Conservation (phyloP, 1,284 basidiomycete genomes). For the Leccinum fallax region DNA sequence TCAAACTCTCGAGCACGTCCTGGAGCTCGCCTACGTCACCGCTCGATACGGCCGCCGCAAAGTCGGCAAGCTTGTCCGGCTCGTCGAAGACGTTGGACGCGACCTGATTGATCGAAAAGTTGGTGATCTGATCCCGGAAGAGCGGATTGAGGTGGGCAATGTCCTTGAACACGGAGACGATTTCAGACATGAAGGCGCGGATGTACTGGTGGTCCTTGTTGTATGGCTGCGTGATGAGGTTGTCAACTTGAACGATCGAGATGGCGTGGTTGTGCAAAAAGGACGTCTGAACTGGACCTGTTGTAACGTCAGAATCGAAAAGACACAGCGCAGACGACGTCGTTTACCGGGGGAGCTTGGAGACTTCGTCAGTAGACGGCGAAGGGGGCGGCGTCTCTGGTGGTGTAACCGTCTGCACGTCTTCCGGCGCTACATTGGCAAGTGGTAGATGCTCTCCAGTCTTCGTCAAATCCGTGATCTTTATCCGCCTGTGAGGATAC, state of each 20-base stretch:
- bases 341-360: constrained; percentile 24
- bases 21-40: constrained; percentile 93
- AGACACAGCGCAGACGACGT: neutral
- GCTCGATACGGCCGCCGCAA: constrained; percentile 94
- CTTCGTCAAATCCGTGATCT: constrained; percentile 86
- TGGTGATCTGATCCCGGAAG: constrained; percentile 98
- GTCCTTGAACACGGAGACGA: constrained; percentile 98
- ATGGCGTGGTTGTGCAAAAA: constrained; percentile 91
- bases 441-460: constrained; percentile 53
- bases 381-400: constrained; percentile 52
- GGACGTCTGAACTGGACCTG: constrained; percentile 76
- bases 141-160: constrained; percentile 97
- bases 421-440: constrained; percentile 49
- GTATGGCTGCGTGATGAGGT: constrained; percentile 81
- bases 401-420: constrained; percentile 50
- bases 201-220: constrained; percentile 94
- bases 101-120: constrained; percentile 94
- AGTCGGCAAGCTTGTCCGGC: constrained; percentile 97
- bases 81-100: constrained; percentile 98
- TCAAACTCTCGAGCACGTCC: constrained; percentile 87
- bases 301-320: constrained; percentile 2
- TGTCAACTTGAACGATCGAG: constrained; percentile 91
- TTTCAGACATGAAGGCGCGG: constrained; percentile 95
- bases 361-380: constrained; percentile 38
- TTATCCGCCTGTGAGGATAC: constrained; percentile 93